Base-by-base conservation (phyloP, 1,284 basidiomycete genomes). In the Xanthoconium separans region DNA sequence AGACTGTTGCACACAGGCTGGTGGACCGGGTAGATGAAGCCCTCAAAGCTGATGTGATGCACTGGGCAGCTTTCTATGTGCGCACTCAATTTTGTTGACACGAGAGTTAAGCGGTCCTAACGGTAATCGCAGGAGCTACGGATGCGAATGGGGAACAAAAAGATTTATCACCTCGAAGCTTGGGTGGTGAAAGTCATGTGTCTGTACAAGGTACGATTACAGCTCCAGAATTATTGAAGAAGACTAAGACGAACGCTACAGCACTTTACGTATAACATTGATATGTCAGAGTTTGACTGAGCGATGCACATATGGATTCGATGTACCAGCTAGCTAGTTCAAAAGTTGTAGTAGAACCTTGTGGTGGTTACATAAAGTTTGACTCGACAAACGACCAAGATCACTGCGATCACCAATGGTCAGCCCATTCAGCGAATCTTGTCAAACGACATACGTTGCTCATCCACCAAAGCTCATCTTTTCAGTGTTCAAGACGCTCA, bases 401-500 rank as follows among this genome's bases (percentile, higher is more conserved):
- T 39, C 34, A 36, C 27, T n/a, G n/a, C 29, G 24, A 53, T 22
- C 36, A 27, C 47, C 52, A 47, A 68, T 68, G 66, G 66, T 68
- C 46, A 34, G 70, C 59, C 12, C 24, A 30, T 41, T 30, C 29
- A 13, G 10, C 43, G 46, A 30, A 50, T n/a, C 40, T n/a, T 10
- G 8, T 20, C 30, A 4, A 37, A 18, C n/a, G 31, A 42, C 8
- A 41, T 37, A 40, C 0, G 42, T 44, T 5, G 18, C 56, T 66
- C 58, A 65, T 58, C 37, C 12, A 37, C 36, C 29, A 24, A 58
- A 95, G 94, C 85, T 96, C 64, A 96, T 96, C 65, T 96, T 96
- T 75, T 95, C 93, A 46, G 95, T 98, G 43, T 99, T 99, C 88
- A 99, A 99, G 77, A 99, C 96, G 15, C 85, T 99, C 48, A 98